Base-by-base conservation (phyloP, 1,284 basidiomycete species). In the Afroboletus lepidellus region DNA sequence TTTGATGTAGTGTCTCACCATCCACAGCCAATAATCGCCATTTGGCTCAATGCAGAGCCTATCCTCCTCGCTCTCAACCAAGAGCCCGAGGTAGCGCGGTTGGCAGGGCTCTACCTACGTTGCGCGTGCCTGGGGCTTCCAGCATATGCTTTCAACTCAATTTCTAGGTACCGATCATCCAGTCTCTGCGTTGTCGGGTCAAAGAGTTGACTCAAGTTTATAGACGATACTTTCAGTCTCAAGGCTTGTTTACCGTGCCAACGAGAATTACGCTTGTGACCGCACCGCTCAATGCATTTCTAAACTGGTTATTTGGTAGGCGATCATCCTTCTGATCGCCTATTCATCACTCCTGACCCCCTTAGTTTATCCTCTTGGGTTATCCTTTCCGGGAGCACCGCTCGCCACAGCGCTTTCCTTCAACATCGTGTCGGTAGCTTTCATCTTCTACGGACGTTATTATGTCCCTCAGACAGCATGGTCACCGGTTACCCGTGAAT, bases 351-450 rank as follows among this genome's bases (percentile, higher is more conserved):
- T n/a, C n/a, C n/a, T n/a, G n/a, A n/a, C n/a, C n/a, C n/a, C n/a
- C n/a, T n/a, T n/a, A n/a, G n/a, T n/a, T n/a, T 94, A 79, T 39
- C 75, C 83, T n/a, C 72, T 94, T 51, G 77, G 90, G 16, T 75
- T 98, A 0, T 96, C 96, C 8, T 99, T 94, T 72, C 84, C 92
- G 48, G 96, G 96, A 7, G 95, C 95, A 2, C 96, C 96, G 0
- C 76, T 98, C 23, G 91, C 95, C 0, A 94, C 93, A 0, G 86
- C 91, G 0, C 78, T 96, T 53, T 91, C 90, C 2, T 93, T 94
- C 75, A 97, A 94, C 69, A 77, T 96, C 27, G 88, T 94, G 50
- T 83, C 85, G 7, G 47, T 84, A 38, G 65, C 85, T 44, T 89
- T 85, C 3, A 72, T 92, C 33, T 51, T 78, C n/a, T 96, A 94